Base-by-base conservation (phyloP, 192 early-diverging fungal species). In the Coemansia sp. region DNA sequence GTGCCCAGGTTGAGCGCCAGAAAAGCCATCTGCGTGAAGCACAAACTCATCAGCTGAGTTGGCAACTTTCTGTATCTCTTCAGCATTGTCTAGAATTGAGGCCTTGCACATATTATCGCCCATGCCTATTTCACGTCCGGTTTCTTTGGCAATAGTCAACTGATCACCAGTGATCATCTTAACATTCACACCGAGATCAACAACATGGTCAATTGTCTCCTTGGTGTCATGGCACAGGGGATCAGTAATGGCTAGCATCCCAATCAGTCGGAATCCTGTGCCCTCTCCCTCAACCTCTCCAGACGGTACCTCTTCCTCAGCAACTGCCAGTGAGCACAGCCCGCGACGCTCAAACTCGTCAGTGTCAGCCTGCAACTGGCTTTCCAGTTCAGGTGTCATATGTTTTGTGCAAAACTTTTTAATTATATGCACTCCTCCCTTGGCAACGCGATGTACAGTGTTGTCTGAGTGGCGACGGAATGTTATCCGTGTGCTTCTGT, bases 151-250 rank as follows among this genome's bases (percentile, higher is more conserved):
- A 83, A 93, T 91, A 65, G 90, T 89, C 63, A 88, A 78, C 79
- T 94, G 92, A 80, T 96, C 94, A 72, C 92, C 93, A 59, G 94
- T 94, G 69, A 96, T 92, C 94, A 96, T 96, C 86, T 94, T 94
- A 79, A 96, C 92, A 70, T 89, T 74, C 51, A 91, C 87, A 72
- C 90, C 90, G 46, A 91, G 84, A 59, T 84, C 85, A 66, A 86
- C 83, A 73, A 87, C 88, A 57, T 87, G 88, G 52, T 88, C 86
- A 67, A 91, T 89, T 22, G 88, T 91, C 71, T 89, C 87, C 82
- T 90, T 90, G 74, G 90, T 88, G 71, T 91, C 90, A 61, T 87
- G 85, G 58, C 87, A 86, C 31, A 88, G 90, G 9, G 88, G 88
- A 77, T 91, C 90, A 68, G 87, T 88, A 70, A 91, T 89, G 33